Conservation (phyloP, 1,139 yeast species). For the Casaregolazyma lundiana region DNA sequence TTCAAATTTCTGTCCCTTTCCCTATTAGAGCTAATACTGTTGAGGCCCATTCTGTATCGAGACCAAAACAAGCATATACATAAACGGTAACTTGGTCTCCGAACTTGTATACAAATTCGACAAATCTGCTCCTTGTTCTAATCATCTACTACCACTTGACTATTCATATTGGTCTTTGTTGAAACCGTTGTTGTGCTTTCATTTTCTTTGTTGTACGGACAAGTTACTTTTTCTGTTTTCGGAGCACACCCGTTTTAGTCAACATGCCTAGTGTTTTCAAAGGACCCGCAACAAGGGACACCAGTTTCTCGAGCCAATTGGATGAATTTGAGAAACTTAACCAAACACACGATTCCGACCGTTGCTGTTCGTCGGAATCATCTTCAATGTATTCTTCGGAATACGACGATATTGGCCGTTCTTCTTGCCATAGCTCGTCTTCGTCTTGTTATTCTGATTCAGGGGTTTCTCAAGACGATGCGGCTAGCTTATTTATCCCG, state of each 20-base stretch:
- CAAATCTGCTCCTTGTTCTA: too few relatives aligned
- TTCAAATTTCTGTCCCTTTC: too few relatives aligned
- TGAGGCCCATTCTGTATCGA: too few relatives aligned
- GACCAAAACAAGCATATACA: too few relatives aligned
- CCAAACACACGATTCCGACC: background rate
- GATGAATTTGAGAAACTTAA: background rate
- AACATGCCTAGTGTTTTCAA: background rate
- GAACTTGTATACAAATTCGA: too few relatives aligned
- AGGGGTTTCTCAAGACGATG: background rate
- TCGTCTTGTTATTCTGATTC: background rate
- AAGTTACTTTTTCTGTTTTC: background rate
- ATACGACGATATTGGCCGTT: background rate
- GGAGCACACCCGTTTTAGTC: too few relatives aligned
- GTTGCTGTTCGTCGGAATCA: background rate
- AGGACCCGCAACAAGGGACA: background rate
- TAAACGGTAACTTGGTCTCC: too few relatives aligned
- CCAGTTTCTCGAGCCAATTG: background rate
- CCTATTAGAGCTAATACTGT: too few relatives aligned
- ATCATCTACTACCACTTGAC: too few relatives aligned
- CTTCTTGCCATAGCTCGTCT: background rate
- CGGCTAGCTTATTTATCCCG: conserved; percentile 2
- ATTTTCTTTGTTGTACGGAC: background rate
- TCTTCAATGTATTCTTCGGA: background rate
- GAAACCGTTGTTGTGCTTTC: background rate
- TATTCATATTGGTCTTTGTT: too few relatives aligned